Conservation (phyloP, 495 filamentous ascomycete genomes). For the Lepraria neglecta region DNA sequence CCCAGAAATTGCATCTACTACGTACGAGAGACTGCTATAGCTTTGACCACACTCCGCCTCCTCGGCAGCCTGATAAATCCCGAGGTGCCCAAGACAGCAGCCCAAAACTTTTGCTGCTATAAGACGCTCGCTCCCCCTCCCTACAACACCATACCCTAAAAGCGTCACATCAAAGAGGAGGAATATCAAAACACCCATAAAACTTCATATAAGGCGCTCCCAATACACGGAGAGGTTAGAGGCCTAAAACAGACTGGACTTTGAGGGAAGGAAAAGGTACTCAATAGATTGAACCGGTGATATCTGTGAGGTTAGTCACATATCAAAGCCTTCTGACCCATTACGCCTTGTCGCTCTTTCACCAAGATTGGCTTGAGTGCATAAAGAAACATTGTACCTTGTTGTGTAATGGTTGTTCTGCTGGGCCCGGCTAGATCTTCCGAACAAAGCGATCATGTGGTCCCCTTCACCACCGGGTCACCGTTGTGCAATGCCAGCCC, state of each 20-base stretch:
- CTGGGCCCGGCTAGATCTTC: not conserved
- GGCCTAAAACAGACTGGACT: not conserved
- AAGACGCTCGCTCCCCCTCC: not conserved
- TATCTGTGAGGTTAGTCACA: conserved; percentile 3
- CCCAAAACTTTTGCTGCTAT: not conserved
- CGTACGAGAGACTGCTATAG: not conserved
- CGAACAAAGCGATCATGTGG: conserved; percentile 10
- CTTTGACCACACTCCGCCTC: not conserved
- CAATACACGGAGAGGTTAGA: not conserved
- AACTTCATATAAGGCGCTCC: not conserved
- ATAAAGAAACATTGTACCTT: conserved; percentile 6
- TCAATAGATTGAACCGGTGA: not conserved
- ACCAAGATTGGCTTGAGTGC: not conserved
- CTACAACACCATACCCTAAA: too few relatives aligned
- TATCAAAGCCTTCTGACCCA: not conserved
- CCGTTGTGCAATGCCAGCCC: not conserved
- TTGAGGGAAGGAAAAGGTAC: not conserved
- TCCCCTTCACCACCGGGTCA: not conserved
- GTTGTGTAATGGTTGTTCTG: not conserved
- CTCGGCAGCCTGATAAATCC: conserved; percentile 2
- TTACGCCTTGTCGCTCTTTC: not conserved
- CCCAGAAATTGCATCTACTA: not conserved
- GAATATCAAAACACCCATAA: not conserved
- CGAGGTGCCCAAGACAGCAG: not conserved
- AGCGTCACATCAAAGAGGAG: not conserved